phyloP scores from a whole-genome alignment of 1,284 basidiomycete genomes.

The Apiotrichum sp. region DNA sequence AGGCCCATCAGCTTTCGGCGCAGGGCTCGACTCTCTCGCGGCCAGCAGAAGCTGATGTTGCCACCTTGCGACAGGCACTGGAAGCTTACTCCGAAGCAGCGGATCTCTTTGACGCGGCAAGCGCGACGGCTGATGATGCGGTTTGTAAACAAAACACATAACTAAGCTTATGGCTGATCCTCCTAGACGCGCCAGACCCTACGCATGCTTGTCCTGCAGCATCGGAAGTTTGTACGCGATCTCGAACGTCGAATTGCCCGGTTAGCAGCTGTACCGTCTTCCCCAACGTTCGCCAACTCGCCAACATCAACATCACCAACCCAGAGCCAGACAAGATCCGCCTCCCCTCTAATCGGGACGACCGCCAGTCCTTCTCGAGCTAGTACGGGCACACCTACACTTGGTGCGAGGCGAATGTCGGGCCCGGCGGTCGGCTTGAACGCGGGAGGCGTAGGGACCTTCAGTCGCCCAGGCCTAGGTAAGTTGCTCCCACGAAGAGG shows the following conservation, averaged over 20 bases:
- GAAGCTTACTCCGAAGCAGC: constrained; percentile 34
- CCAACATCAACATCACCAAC: not conserved
- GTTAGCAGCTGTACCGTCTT: not conserved
- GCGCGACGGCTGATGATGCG: constrained; percentile 12
- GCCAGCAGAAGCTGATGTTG: constrained; percentile 12
- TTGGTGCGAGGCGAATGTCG: not conserved
- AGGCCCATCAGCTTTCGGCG: constrained; percentile 43
- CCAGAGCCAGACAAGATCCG: not conserved
- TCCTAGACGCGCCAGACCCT: constrained; percentile 24
- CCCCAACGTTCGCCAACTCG: constrained; percentile 2
- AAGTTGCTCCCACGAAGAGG: not conserved
- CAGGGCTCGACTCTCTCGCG: constrained; percentile 29
- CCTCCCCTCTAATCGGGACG: not conserved
- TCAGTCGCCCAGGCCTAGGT: constrained; percentile 5
- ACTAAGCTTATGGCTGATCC: not conserved
- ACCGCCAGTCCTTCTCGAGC: not conserved
- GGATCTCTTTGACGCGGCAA: constrained; percentile 31
- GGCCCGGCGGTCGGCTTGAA: constrained; percentile 6
- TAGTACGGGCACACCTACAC: not conserved
- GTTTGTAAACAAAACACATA: constrained; percentile 5
- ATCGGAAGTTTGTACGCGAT: constrained; percentile 39
- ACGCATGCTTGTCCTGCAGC: constrained; percentile 37
- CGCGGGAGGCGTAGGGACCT: not conserved
- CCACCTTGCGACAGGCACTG: constrained; percentile 26
- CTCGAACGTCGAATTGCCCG: constrained; percentile 34